These are phyloP conservation scores for Musa beccarii DNA, from an alignment of 176 grass and related monocot species.

Conservation along the genomic window DNA sequence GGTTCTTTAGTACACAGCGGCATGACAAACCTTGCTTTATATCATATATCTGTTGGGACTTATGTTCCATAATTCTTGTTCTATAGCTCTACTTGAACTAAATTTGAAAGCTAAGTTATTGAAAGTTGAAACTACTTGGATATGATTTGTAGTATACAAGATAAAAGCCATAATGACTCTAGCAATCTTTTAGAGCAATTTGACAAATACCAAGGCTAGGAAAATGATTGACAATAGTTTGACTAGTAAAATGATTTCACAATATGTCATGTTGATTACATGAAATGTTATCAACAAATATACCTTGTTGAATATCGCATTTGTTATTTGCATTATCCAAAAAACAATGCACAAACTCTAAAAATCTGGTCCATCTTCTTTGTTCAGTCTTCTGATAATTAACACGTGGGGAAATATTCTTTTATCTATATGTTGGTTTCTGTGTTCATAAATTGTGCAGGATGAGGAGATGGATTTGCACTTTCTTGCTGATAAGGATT, in stretches of 20 bases:
- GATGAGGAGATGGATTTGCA: not conserved
- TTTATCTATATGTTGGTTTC: not conserved
- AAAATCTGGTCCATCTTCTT: not conserved
- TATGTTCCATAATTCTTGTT: too few relatives aligned
- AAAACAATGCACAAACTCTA: not conserved
- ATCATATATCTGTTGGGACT: too few relatives aligned
- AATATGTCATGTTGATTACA: not conserved
- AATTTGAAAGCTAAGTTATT: too few relatives aligned
- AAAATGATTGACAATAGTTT: not conserved
- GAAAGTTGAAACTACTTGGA: too few relatives aligned
- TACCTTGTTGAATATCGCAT: not conserved
- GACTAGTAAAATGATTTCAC: not conserved
- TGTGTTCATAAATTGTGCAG: not conserved
- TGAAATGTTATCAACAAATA: not conserved
- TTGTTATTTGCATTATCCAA: not conserved
- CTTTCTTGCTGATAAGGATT: not conserved
- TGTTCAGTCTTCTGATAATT: not conserved
- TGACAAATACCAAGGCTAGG: not conserved
- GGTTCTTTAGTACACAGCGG: too few relatives aligned
- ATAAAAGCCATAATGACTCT: too few relatives aligned
- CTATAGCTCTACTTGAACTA: too few relatives aligned
- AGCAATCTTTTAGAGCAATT: not conserved
- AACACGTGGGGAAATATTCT: not conserved
- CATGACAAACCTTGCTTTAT: too few relatives aligned
- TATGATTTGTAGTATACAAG: too few relatives aligned